phyloP scores from a whole-genome alignment of 1,284 basidiomycete species.

The Coniophora puteana region DNA sequence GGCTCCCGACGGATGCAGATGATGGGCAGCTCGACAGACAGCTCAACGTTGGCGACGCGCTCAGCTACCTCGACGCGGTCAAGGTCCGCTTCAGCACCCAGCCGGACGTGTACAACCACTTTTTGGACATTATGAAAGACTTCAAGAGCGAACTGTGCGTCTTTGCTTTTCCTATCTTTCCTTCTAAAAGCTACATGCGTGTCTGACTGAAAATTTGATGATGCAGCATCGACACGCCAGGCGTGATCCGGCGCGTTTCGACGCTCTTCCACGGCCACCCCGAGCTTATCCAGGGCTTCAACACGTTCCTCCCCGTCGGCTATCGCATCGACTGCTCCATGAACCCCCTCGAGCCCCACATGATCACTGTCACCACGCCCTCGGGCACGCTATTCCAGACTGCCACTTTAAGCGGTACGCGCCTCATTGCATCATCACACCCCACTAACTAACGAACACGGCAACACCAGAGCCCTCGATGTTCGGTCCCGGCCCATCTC shows the following conservation, averaged over 20 bases:
- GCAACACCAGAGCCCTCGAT: slow-evolving; percentile 5
- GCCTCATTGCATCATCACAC: too few relatives aligned
- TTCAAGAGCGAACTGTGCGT: slow-evolving; percentile 88
- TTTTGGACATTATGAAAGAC: slow-evolving; percentile 98
- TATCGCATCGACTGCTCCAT: slow-evolving; percentile 86
- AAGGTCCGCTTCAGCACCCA: slow-evolving; percentile 85
- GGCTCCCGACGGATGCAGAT: too few relatives aligned
- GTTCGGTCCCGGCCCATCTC: slow-evolving; percentile 19
- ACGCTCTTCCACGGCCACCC: slow-evolving; percentile 92
- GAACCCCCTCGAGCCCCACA: slow-evolving; percentile 52
- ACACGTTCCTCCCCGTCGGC: slow-evolving; percentile 93
- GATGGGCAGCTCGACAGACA: slow-evolving; percentile 47
- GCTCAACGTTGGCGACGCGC: slow-evolving; percentile 84
- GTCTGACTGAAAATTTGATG: slow-evolving; percentile 10
- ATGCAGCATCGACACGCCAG: slow-evolving; percentile 93
- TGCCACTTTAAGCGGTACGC: too few relatives aligned
- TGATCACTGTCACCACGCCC: slow-evolving; percentile 90
- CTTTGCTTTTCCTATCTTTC: slow-evolving; percentile 4
- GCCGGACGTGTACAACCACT: slow-evolving; percentile 92
- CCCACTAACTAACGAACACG: too few relatives aligned
- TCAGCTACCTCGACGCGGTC: slow-evolving; percentile 92
- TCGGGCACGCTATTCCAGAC: slow-evolving; percentile 52
- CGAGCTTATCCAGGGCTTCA: slow-evolving; percentile 93
- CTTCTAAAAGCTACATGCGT: neutral
- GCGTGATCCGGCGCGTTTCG: slow-evolving; percentile 94